These are phyloP conservation scores for Lichtheimia ornata DNA, from an alignment of 371 early-diverging fungal genomes.

Conservation along the genomic window DNA sequence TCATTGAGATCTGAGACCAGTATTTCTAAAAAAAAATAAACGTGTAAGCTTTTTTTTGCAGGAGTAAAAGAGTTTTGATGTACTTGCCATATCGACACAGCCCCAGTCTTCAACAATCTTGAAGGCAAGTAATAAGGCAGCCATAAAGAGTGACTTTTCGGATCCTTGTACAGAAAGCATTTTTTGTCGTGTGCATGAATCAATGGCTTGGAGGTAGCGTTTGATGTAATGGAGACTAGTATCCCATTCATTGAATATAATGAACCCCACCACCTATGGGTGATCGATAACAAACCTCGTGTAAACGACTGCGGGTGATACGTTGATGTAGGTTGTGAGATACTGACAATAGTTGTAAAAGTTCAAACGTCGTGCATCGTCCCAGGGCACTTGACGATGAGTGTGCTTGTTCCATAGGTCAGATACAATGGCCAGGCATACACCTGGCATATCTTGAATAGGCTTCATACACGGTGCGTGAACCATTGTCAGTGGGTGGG, in stretches of 20 bases:
- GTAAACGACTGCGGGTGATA: slow-evolving; percentile 25
- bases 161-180: slow-evolving; percentile 18
- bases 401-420: slow-evolving; percentile 3
- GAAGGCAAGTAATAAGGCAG: slow-evolving; percentile 34
- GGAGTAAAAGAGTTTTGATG: background rate
- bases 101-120: slow-evolving; percentile 40
- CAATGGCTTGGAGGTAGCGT: slow-evolving; percentile 4
- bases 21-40: slow-evolving; percentile 13
- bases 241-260: background rate
- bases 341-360: slow-evolving; percentile 12
- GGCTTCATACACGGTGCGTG: slow-evolving; percentile 3
- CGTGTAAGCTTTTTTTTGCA: background rate
- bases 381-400: slow-evolving; percentile 3
- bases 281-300: slow-evolving; percentile 22
- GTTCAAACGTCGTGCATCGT: slow-evolving; percentile 10
- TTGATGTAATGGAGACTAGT: slow-evolving; percentile 35
- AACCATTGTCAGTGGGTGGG: slow-evolving; percentile 2
- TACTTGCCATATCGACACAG: slow-evolving; percentile 27
- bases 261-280: background rate
- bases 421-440: slow-evolving; percentile 13
- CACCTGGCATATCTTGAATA: slow-evolving; percentile 12
- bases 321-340: slow-evolving; percentile 7
- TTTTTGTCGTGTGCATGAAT: slow-evolving; percentile 12
- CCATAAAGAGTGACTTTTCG: slow-evolving; percentile 35
- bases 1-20: slow-evolving; percentile 27